Conservation (phyloP, 2,329 filamentous ascomycete genomes). For the Ophiostoma pallidulum region DNA sequence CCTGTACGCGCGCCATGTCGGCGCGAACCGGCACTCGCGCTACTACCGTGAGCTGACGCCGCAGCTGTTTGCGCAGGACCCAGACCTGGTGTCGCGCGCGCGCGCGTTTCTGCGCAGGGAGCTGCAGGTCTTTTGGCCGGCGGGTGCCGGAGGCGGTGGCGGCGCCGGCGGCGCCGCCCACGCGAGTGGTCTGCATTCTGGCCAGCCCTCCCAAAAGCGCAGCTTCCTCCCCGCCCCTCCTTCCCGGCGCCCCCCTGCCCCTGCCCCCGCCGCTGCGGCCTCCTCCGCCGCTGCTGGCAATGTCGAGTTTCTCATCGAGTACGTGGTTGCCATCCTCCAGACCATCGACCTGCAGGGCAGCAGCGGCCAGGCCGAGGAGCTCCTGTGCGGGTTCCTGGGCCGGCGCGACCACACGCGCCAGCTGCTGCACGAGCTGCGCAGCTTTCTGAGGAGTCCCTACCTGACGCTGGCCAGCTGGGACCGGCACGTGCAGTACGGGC, state of each 20-base stretch:
- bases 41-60: conserved; percentile 71
- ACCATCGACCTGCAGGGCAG: conserved; percentile 74
- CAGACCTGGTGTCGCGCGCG: conserved; percentile 64
- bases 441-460: conserved; percentile 76
- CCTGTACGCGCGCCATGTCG: conserved; percentile 72
- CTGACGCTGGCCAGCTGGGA: conserved; percentile 69
- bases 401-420: conserved; percentile 55
- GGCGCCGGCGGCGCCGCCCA: conserved; percentile 17
- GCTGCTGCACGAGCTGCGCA: conserved; percentile 76
- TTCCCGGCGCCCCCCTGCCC: too few species aligned
- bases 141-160: conserved; percentile 6
- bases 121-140: conserved; percentile 62
- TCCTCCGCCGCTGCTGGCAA: too few species aligned
- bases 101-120: conserved; percentile 77
- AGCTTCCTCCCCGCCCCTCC: too few species aligned
- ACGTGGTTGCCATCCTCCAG: conserved; percentile 74
- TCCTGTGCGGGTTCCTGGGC: conserved; percentile 65
- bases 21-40: conserved; percentile 66
- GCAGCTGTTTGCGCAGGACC: conserved; percentile 50
- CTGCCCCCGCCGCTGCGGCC: too few species aligned
- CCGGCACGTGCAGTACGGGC: conserved; percentile 59
- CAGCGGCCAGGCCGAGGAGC: conserved; percentile 66
- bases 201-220: too few species aligned
- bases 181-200: too few species aligned
- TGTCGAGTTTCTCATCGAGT: conserved; percentile 77